Base-by-base conservation (phyloP, 2,329 filamentous ascomycete genomes). In the Alternaria consortialis region DNA sequence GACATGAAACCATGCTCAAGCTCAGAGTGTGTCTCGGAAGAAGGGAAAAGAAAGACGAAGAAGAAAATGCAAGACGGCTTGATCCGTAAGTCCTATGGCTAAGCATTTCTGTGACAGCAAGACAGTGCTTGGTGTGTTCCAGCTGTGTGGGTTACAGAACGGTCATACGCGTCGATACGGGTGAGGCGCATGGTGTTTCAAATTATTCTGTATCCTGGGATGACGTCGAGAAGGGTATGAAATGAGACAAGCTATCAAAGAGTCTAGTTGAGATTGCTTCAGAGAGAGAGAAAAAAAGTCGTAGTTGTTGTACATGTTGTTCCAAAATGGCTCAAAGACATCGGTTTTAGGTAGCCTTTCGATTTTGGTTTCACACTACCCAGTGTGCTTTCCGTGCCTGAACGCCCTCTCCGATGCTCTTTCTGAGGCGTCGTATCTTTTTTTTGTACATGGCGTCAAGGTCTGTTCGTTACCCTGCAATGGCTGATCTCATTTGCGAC, bases 361-460 rank as follows among this genome's bases (percentile, higher is more conserved):
- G 32, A 36, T 23, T 9, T 25, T 36, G 29, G 31, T 50, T 50
- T 50, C 32, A 50, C 46, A 50, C 46, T 34, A 50, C 20, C 2
- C 8, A 8, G 29, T 34, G 20, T 55, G 48, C 27, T 58, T 32
- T 36, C 13, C 51, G 32, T 58, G 27, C 50, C 56, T 54, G 56
- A 58, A 42, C 50, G 50, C 42, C 56, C 2, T 25, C n/a, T 46
- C 15, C 32, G 42, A 47, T 29, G 42, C 51, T 48, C 56, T 34
- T 42, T 13, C 27, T 32, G 12, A 37, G 15, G 20, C 5, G 13
- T 29, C 17, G 13, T 32, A 40, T 34, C n/a, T 12, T 32, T 53
- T 56, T 27, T 48, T 34, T 55, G 20, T 55, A 54, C 50, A 58
- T 23, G 50, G 50, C 42, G 34, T 55, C 29, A 32, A 58, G 23